A percentile compares a stretch with the other conserved stretches of the same genome.
These are phyloP conservation scores for Gynochthodes officinalis DNA, from an alignment of 257 asterid species.

Conservation along the genomic window DNA sequence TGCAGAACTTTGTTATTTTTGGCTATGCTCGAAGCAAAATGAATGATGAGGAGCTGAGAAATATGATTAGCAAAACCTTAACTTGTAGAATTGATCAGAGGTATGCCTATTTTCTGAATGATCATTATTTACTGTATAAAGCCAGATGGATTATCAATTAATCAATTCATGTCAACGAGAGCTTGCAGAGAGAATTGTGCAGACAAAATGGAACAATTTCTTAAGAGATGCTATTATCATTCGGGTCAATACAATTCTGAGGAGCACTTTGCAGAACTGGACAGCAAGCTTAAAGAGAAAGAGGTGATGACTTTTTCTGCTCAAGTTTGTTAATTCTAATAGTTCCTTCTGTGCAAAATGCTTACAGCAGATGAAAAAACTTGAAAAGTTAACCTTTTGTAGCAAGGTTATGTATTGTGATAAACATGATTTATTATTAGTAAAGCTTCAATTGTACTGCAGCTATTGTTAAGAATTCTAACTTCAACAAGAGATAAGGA, in stretches of 20 bases:
- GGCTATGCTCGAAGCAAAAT: constrained; percentile 87
- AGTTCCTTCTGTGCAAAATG: too few species aligned
- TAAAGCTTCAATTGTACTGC: neutral
- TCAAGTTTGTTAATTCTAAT: neutral
- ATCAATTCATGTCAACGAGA: constrained; percentile 15
- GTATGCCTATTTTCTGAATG: constrained; percentile 29
- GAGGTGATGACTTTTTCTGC: constrained; percentile 44
- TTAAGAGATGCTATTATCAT: constrained; percentile 71
- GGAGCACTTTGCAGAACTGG: constrained; percentile 57
- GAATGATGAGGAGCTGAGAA: constrained; percentile 77
- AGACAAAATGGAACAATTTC: constrained; percentile 69
- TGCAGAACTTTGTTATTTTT: constrained; percentile 64
- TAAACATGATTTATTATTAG: neutral
- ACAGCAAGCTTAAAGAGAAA: constrained; percentile 52
- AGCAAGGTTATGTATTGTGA: neutral
- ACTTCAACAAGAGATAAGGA: neutral
- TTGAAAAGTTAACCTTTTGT: neutral
- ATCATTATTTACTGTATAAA: neutral
- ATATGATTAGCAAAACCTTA: constrained; percentile 67
- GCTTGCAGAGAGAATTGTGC: constrained; percentile 68
- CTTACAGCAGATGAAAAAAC: neutral
- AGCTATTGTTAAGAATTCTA: neutral
- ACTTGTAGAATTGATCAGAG: constrained; percentile 77
- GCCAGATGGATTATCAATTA: neutral
- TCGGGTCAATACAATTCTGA: constrained; percentile 80